phyloP scores from a whole-genome alignment of 1,139 yeast species.

The Suhomyces taliae region DNA sequence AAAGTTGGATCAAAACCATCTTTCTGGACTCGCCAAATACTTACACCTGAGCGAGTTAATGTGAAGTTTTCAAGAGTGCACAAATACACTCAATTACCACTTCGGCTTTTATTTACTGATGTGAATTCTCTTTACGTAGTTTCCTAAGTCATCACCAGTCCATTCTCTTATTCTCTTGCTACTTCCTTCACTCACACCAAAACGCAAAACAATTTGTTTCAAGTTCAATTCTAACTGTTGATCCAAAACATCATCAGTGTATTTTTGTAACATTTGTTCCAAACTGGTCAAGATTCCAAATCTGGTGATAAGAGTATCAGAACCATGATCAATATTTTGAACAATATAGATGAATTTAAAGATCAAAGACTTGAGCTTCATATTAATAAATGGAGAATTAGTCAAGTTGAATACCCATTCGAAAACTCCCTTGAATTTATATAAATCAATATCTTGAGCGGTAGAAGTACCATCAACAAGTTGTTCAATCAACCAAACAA shows the following conservation, averaged over 20 bases:
- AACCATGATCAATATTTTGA: constrained; percentile 60
- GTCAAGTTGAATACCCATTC: constrained; percentile 66
- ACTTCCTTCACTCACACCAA: constrained; percentile 39
- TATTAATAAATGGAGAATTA: constrained; percentile 48
- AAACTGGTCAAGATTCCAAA: constrained; percentile 56
- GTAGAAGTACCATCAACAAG: constrained; percentile 48
- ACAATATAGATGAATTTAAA: constrained; percentile 47
- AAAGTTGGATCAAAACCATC: no score
- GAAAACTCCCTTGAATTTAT: constrained; percentile 54
- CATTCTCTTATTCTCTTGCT: constrained; percentile 62
- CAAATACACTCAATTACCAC: no score
- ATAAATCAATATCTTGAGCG: constrained; percentile 50
- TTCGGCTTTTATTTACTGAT: background rate
- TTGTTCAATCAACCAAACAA: constrained; percentile 63
- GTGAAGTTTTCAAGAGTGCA: no score
- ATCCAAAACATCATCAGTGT: constrained; percentile 11
- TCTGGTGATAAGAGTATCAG: constrained; percentile 60
- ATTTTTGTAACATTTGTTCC: constrained; percentile 37
- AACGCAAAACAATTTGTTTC: constrained; percentile 48
- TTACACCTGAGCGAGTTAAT: no score
- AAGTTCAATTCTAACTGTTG: constrained; percentile 43
- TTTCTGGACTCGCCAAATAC: no score
- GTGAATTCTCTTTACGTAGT: constrained; percentile 45
- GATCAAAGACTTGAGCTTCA: constrained; percentile 40
- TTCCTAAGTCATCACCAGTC: constrained; percentile 52